A percentile compares a stretch with the other conserved stretches of the same genome.
Evolutionary conservation across 2,329 filamentous ascomycete species (phyloP).

Genomic region (Fragosphaeria purpurea): DNA sequence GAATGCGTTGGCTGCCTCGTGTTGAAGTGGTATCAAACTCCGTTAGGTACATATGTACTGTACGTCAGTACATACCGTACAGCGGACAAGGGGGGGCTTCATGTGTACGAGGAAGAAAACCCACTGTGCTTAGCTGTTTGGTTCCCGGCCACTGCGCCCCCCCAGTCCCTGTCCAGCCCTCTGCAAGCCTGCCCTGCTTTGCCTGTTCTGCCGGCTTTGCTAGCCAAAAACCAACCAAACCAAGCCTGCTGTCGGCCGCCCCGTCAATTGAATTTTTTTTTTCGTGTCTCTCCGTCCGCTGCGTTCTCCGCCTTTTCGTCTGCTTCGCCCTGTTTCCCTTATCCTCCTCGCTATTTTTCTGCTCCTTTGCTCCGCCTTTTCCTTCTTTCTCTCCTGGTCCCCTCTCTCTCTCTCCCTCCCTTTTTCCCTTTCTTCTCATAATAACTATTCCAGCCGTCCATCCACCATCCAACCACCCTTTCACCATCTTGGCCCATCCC

Average conservation of each 20-base stretch:
- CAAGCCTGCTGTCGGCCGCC: background rate
- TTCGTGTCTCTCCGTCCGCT: background rate
- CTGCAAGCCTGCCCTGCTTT: too few species aligned
- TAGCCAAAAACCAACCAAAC: too few species aligned
- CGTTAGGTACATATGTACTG: too few species aligned
- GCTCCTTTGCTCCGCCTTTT: background rate
- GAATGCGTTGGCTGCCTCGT: too few species aligned
- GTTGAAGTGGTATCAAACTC: too few species aligned
- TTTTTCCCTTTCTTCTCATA: conserved; percentile 3
- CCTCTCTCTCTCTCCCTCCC: background rate
- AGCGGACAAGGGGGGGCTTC: too few species aligned
- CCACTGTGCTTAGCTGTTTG: too few species aligned
- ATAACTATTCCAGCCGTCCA: background rate
- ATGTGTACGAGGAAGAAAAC: too few species aligned
- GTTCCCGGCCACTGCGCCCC: background rate
- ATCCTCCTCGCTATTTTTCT: background rate
- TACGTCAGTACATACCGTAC: too few species aligned
- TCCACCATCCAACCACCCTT: conserved; percentile 3
- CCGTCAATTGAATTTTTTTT: conserved; percentile 9
- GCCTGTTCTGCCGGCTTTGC: too few species aligned
- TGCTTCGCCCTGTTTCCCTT: background rate
- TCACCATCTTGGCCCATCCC: conserved; percentile 5
- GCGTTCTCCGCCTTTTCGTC: background rate
- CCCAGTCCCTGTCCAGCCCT: too few species aligned
- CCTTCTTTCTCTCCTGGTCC: background rate